Evolutionary conservation across 768 basidiomycete genomes (phyloP), one percentile per base, ranked within the genome.

Genomic region (Boletus sp.): DNA sequence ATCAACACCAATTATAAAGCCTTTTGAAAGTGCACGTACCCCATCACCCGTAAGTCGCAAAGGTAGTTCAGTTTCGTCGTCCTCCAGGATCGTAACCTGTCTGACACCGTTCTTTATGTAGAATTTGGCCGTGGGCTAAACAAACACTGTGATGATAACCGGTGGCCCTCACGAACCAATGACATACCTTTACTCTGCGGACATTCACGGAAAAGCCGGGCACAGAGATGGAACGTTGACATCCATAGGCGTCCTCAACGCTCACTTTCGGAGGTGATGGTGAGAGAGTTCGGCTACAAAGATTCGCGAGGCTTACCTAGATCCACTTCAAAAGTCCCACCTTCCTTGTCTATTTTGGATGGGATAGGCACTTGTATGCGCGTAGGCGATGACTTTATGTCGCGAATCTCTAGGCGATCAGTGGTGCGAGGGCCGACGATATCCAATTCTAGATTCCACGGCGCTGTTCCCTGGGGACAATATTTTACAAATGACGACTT

Each of bases 31-130:
- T 18, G 15, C 4, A 75, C 86, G 59, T 72, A 96, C 95, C 47
- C 86, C 89, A 70, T 95, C 90, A 6, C 97, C 97, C 18, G 94
- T 95, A 50, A 99, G 75, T 29, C 94, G 83, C 41, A 98, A 73
- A 39, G 94, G 94, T 11, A 98, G 78, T 36, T 76, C 80, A 0
- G 86, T 87, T 39, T 75, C 73, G 56, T 92, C 88, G 42, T 86
- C 83, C 64, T 95, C 89, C 7, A 93, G 78, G 15, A 94, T 81
- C 6, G 83, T 82, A 8, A 87, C 73, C 44, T 76, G 77, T 7
- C 84, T 82, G 57, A 80, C 78, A 50, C 78, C 76, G 11, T 78
- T 76, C 61, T 80, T 82, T 35, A 87, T 86, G 65, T 94, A 94
- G 71, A 97, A 96, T 70, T 85, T 85, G 20, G 79, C 94, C 1